phyloP scores from a whole-genome alignment of 768 basidiomycete species.

The Mycena filopes region DNA sequence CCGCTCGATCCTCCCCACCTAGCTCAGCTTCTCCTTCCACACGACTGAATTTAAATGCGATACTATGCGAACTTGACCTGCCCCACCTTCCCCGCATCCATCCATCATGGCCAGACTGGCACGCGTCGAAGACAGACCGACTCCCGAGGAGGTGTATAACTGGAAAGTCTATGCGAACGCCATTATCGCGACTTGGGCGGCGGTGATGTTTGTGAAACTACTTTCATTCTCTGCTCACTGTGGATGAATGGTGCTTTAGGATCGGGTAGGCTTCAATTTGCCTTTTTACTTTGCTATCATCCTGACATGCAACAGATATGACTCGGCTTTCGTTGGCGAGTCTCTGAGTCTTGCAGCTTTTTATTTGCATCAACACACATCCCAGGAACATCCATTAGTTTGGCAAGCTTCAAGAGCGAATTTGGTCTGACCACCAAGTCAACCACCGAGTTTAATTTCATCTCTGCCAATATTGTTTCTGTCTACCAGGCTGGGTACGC shows the following conservation, averaged over 20 bases:
- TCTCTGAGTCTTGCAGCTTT: background rate
- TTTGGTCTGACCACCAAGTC: conserved; percentile 51
- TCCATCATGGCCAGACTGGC: conserved; percentile 31
- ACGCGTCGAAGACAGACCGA: conserved; percentile 41
- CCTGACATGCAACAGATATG: conserved; percentile 40
- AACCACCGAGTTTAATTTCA: conserved; percentile 41
- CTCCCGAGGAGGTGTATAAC: conserved; percentile 51
- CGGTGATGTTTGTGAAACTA: conserved; percentile 40
- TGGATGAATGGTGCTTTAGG: conserved; percentile 22
- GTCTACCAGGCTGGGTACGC: conserved; percentile 55
- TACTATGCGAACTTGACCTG: too few relatives aligned
- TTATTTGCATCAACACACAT: background rate
- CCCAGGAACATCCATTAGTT: conserved; percentile 51
- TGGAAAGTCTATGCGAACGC: conserved; percentile 51
- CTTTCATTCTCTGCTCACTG: background rate
- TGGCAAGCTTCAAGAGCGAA: conserved; percentile 54
- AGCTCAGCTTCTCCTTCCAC: too few relatives aligned
- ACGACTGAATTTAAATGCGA: too few relatives aligned
- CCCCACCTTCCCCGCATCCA: background rate
- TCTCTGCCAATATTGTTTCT: conserved; percentile 58
- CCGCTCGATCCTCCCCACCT: too few relatives aligned
- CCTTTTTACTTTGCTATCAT: background rate
- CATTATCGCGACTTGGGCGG: conserved; percentile 48
- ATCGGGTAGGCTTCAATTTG: conserved; percentile 45
- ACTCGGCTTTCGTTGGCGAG: conserved; percentile 54